Percentiles rank a stretch among this genome's conserved stretches.
Evolutionary conservation across 2,329 filamentous ascomycete genomes (phyloP).

Genomic region (Fusarium tricinctum): DNA sequence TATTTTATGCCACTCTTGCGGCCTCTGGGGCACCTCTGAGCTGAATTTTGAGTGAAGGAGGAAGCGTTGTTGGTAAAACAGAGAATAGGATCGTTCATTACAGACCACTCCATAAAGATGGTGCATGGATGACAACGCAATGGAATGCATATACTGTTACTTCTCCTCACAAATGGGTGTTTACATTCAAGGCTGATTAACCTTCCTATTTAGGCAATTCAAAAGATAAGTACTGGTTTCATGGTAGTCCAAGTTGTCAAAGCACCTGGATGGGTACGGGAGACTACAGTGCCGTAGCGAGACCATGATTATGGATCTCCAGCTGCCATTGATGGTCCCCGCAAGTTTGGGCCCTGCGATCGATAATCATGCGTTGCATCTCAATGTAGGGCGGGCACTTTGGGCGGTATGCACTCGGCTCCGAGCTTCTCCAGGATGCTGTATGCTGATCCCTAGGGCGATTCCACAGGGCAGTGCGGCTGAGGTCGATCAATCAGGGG

Average conservation of each 20-base stretch:
- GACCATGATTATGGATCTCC: neutral
- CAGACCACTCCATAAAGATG: neutral
- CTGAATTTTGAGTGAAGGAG: neutral
- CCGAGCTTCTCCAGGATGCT: neutral
- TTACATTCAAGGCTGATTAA: neutral
- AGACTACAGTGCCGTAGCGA: neutral
- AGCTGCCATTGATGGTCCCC: too few species aligned
- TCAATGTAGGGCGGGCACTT: neutral
- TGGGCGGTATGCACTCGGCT: neutral
- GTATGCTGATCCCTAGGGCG: constrained; percentile 11
- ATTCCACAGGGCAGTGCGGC: constrained; percentile 19
- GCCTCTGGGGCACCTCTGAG: constrained; percentile 36
- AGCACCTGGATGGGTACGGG: neutral
- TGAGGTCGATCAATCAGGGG: constrained; percentile 19
- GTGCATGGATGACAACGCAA: neutral
- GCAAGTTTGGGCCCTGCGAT: neutral
- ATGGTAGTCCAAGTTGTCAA: neutral
- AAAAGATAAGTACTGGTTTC: neutral
- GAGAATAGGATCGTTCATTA: neutral
- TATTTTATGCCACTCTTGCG: constrained; percentile 52
- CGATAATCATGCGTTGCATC: neutral
- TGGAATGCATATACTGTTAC: too few species aligned
- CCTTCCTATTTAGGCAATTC: neutral
- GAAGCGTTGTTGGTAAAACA: too few species aligned
- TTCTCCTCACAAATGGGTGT: neutral